Evolutionary conservation across 495 filamentous ascomycete species (phyloP).

Genomic region (Penicillium diatomitis): DNA sequence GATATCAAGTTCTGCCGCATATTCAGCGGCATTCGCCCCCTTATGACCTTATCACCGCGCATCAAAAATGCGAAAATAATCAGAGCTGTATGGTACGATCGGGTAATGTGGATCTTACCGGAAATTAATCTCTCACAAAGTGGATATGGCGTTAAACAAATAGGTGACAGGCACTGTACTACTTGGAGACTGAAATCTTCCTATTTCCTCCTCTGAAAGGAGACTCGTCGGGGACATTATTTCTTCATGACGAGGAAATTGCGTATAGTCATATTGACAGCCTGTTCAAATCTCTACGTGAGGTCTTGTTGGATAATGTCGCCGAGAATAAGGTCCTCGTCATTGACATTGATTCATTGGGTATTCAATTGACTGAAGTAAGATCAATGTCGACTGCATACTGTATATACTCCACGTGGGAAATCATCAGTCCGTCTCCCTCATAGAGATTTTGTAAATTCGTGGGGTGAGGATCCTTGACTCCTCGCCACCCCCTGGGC

Average conservation of each 20-base stretch:
- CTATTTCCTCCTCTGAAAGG: slow-evolving; percentile 59
- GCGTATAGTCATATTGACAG: slow-evolving; percentile 47
- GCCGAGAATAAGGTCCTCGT: slow-evolving; percentile 58
- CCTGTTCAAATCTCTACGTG: slow-evolving; percentile 56
- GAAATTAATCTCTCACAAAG: too few species aligned
- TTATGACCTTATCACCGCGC: too few species aligned
- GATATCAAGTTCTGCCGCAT: too few species aligned
- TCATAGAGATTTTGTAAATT: too few species aligned
- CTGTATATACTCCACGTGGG: too few species aligned
- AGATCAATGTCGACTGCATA: slow-evolving; percentile 9
- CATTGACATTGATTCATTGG: slow-evolving; percentile 57
- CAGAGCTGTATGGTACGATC: too few species aligned
- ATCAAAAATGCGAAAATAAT: too few species aligned
- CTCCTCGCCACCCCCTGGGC: not conserved
- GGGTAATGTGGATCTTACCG: too few species aligned
- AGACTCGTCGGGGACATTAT: slow-evolving; percentile 60
- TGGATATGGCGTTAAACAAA: too few species aligned
- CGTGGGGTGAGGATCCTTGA: too few species aligned
- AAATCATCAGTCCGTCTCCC: too few species aligned
- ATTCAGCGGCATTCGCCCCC: too few species aligned
- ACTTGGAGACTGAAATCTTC: slow-evolving; percentile 57
- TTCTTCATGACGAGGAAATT: slow-evolving; percentile 58
- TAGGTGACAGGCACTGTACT: slow-evolving; percentile 14
- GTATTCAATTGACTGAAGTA: slow-evolving; percentile 66
- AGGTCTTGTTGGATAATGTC: slow-evolving; percentile 59